A percentile compares a stretch with the other conserved stretches of the same genome.
These are phyloP conservation scores for Tulasnella sp. DNA, from an alignment of 768 basidiomycete genomes.

Conservation along the genomic window DNA sequence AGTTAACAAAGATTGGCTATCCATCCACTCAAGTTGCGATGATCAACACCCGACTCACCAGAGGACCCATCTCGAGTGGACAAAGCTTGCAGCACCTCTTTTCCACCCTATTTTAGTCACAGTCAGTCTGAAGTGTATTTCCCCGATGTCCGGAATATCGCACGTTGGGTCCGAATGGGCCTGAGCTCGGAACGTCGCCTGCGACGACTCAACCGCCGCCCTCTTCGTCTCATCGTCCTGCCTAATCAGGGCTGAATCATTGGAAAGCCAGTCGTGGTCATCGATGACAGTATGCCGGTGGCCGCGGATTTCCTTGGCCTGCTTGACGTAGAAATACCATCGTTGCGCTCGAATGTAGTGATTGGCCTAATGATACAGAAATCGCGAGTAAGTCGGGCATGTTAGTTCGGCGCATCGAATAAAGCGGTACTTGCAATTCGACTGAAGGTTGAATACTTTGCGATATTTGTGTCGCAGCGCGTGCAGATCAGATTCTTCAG, in stretches of 20 bases:
- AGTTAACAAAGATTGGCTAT: neutral
- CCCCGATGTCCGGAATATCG: neutral
- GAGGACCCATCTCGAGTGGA: neutral
- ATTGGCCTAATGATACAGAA: neutral
- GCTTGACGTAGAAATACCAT: neutral
- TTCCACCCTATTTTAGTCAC: neutral
- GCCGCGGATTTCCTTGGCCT: neutral
- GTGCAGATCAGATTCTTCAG: neutral
- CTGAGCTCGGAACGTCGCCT: neutral
- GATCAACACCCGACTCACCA: neutral
- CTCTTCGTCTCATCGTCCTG: neutral
- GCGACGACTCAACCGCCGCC: neutral
- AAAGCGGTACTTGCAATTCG: neutral
- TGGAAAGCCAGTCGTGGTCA: neutral
- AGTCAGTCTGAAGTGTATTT: neutral
- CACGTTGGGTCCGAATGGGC: neutral
- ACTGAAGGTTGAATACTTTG: neutral
- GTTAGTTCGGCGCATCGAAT: neutral
- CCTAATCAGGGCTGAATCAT: neutral
- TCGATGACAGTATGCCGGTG: neutral
- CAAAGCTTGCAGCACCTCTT: neutral
- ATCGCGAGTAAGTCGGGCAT: neutral
- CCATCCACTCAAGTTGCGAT: neutral
- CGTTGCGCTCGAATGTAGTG: neutral
- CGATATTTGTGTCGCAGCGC: neutral